Evolutionary conservation across 768 basidiomycete species (phyloP), one percentile per base, ranked within the genome.

Genomic region (Lentinula sp.): DNA sequence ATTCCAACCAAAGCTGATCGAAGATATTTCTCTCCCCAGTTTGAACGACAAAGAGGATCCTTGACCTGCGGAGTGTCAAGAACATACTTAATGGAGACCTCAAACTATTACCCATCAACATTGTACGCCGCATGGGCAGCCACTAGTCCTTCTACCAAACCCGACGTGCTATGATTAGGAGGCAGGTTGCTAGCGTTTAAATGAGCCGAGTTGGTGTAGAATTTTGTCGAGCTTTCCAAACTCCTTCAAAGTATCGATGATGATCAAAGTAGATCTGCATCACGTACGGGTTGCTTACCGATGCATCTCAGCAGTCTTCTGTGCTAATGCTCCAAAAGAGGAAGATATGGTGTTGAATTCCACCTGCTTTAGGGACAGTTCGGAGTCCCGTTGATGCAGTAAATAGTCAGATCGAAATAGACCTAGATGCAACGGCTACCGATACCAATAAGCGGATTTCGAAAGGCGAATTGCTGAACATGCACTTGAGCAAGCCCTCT

Each of bases 291-390:
- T 23, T 5, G 37, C 76, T 53, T 65, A 94, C 93, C 86, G 80
- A 73, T 98, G 96, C 69, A 98, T 71, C 23, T 84, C 82, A 3
- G 88, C 79, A 9, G 80, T 76, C 41, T 77, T 79, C 63, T 90
- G 78, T 0, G 91, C 91, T 13, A 98, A 77, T 1, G 86, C 69
- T 0, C 94, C 96, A 71, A 98, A 96, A 0, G 94, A 95, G 0
- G 88, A 85, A 2, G 95, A 93, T 64, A 98, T 95, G 8, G 96
- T 97, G 70, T 99, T 99, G 76, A 98, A 97, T 71, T 99, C 96
- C 45, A 98, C 96, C 74, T 99, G 96, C 71, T 95, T 96, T 64
- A 99, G 73, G 6, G 75, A 72, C 13, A 77, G 67, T 3, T 76
- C 69, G 33, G 74, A 70, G 35, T 65, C 62, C 0, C 78, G 77